These are phyloP conservation scores for Phytophthora kernoviae DNA, from an alignment of 352 stramenopile species.

Conservation along the genomic window DNA sequence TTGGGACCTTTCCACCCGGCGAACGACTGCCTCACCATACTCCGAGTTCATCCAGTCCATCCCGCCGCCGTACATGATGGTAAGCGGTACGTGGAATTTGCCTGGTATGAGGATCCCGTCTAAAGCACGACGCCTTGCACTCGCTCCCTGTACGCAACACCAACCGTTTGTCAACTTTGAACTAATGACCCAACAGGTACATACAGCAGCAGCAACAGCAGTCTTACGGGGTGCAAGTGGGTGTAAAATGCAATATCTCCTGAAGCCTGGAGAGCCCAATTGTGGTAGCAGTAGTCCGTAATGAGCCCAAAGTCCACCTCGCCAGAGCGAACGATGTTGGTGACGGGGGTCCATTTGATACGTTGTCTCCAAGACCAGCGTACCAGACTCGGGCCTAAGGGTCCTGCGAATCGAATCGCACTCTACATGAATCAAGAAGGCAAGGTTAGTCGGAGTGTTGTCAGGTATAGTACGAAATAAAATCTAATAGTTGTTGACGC, in stretches of 20 bases:
- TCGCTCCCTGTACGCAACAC: constrained; percentile 44
- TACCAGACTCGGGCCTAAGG: constrained; percentile 59
- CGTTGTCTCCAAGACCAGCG: constrained; percentile 60
- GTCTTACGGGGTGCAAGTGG: constrained; percentile 34
- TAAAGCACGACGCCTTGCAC: constrained; percentile 53
- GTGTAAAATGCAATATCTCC: constrained; percentile 81
- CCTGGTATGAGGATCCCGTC: constrained; percentile 54
- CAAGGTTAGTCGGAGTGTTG: neutral
- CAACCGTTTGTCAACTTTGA: constrained; percentile 11
- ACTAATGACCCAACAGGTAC: neutral
- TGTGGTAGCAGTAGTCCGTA: constrained; percentile 81
- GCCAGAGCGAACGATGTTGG: constrained; percentile 78
- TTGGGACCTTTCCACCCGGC: constrained; percentile 57
- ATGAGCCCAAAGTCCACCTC: constrained; percentile 75
- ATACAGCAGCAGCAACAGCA: neutral
- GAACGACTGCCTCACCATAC: constrained; percentile 61
- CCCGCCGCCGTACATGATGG: constrained; percentile 79
- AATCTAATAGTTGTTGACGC: neutral
- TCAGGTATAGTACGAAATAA: neutral
- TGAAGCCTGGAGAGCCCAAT: constrained; percentile 75
- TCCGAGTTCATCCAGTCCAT: constrained; percentile 84
- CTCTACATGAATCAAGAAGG: constrained; percentile 37
- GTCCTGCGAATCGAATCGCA: constrained; percentile 64
- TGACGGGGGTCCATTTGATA: constrained; percentile 63
- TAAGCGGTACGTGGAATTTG: constrained; percentile 69